Evolutionary conservation across 257 asterid species (phyloP).

Genomic region (Gentiana macrophylla): DNA sequence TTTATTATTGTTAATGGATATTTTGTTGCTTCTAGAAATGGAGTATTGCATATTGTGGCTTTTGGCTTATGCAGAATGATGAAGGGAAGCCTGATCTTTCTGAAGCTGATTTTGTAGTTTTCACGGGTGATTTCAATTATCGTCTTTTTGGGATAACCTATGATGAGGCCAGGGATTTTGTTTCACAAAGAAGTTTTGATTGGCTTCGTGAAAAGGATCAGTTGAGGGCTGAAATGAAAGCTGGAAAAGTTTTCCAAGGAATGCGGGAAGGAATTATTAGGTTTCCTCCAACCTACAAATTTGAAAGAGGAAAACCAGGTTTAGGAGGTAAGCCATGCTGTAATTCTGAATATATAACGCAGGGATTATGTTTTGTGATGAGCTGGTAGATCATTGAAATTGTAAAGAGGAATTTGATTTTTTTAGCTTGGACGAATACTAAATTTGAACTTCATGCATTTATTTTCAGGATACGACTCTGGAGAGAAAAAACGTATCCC

Average conservation of each 20-base stretch:
- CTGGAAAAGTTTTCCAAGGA: constrained; percentile 91
- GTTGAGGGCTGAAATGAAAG: constrained; percentile 83
- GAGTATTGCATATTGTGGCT: background rate
- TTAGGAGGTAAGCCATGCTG: constrained; percentile 54
- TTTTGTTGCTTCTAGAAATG: background rate
- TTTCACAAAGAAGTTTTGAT: constrained; percentile 93
- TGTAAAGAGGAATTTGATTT: background rate
- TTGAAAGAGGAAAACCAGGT: constrained; percentile 85
- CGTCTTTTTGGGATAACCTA: constrained; percentile 94
- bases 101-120: constrained; percentile 82
- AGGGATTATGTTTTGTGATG: too few species aligned
- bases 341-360: too few species aligned
- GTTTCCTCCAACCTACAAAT: constrained; percentile 97
- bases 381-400: too few species aligned
- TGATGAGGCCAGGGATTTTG: constrained; percentile 95
- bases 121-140: constrained; percentile 85
- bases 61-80: constrained; percentile 35
- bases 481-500: constrained; percentile 98
- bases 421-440: background rate
- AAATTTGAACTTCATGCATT: background rate
- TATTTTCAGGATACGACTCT: constrained; percentile 75
- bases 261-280: constrained; percentile 88
- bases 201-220: constrained; percentile 99
- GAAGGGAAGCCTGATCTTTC: constrained; percentile 85
- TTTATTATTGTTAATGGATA: background rate